These are phyloP conservation scores for Cryptococcus hybrid DNA, from an alignment of 1,284 basidiomycete genomes.

Conservation along the genomic window DNA sequence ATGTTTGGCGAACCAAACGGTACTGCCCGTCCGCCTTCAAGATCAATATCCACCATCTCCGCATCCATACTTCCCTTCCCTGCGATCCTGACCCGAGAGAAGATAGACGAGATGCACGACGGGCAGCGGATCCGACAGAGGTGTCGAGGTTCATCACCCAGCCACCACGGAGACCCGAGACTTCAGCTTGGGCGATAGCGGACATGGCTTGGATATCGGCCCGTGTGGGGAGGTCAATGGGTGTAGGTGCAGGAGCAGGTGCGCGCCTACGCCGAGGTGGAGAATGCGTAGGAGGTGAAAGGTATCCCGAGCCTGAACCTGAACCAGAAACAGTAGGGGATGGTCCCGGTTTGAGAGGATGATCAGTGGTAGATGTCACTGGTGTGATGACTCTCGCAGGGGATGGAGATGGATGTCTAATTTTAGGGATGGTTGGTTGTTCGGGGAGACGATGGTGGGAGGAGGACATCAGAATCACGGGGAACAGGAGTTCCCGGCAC, in stretches of 20 bases:
- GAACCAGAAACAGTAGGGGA: constrained; percentile 1
- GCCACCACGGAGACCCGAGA: constrained; percentile 46
- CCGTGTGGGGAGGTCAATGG: constrained; percentile 49
- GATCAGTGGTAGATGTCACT: constrained; percentile 25
- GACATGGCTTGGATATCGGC: constrained; percentile 50
- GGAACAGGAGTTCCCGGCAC: constrained; percentile 34
- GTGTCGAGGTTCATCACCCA: constrained; percentile 51
- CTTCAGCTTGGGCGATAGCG: constrained; percentile 49
- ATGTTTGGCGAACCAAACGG: too few relatives aligned
- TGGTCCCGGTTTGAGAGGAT: constrained; percentile 25
- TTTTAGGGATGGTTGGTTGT: constrained; percentile 23
- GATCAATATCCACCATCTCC: constrained; percentile 51
- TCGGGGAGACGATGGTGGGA: constrained; percentile 44
- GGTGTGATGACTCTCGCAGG: constrained; percentile 39
- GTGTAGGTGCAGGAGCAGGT: constrained; percentile 32
- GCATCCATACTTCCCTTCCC: constrained; percentile 17
- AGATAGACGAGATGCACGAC: constrained; percentile 11
- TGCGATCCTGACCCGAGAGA: neutral
- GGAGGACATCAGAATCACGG: constrained; percentile 37
- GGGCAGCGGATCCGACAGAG: constrained; percentile 17
- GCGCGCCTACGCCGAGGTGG: constrained; percentile 17
- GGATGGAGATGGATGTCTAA: constrained; percentile 23
- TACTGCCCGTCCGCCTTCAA: constrained; percentile 39
- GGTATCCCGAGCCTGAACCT: constrained; percentile 22
- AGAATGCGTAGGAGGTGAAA: constrained; percentile 40